Base-by-base conservation (phyloP, 176 grass and related monocot species). In the Oryza meyeriana region DNA sequence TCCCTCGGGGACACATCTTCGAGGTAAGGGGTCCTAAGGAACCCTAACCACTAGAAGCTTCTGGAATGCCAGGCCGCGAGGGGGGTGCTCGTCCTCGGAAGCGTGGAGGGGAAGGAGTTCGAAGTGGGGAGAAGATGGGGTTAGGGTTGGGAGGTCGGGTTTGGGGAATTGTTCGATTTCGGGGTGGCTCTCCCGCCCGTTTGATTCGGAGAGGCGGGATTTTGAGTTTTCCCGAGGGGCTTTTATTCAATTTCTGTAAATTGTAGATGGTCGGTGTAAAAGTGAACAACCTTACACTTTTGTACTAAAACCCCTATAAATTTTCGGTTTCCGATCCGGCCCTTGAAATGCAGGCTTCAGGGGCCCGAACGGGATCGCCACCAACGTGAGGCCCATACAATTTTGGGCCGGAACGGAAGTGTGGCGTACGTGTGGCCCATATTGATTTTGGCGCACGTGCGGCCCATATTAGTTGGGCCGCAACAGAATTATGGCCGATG, bases 101-200 rank as follows among this genome's bases (percentile, higher is more conserved):
- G 73, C 39, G 77, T 17, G 66, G 63, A 52, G 61, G 0, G 36
- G 42, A 47, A 68, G 55, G 30, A n/a, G 52, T 2, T 2, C 2
- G 9, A 76, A 8, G 10, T 12, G 42, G 5, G 45, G 6, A 8
- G 72, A 25, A 34, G 20, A 16, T 16, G 26, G 9, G 44, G 48
- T 61, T 86, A 79, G 89, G 76, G 80, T 87, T 90, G 18, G 64
- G 31, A 66, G 70, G 12, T 48, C 0, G 63, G 81, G 61, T 8
- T 88, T 83, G 75, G 76, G 84, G 79, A 66, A 44, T 17, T 84
- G 90, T 92, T 84, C 55, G 85, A 79, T 72, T 86, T 93, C n/a
- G 35, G 3, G 10, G 66, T 71, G 55, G n/a, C 7, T 85, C 85
- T 91, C 90, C 86, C 93, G 88, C 94, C 87, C 84, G 64, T 66